Evolutionary conservation across 768 basidiomycete genomes (phyloP).

Genomic region (Cubamyces sp.): DNA sequence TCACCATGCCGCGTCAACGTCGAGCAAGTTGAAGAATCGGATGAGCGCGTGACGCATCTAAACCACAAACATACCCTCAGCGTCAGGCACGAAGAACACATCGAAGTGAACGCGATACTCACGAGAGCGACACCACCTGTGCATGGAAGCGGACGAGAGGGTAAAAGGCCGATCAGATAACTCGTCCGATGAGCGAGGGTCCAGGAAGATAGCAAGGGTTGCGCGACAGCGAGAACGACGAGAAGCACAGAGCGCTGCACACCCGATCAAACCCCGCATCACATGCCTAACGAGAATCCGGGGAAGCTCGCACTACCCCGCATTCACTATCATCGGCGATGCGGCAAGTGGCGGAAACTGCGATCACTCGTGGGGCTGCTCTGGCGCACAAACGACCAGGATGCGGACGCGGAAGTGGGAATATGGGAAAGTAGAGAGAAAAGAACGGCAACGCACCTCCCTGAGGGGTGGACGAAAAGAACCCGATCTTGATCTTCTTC

Average conservation of each 20-base stretch:
- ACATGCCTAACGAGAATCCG: conserved; percentile 10
- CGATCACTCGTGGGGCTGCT: background rate
- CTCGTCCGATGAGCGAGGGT: background rate
- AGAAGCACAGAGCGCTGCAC: conserved; percentile 1
- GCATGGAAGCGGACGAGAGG: conserved; percentile 8
- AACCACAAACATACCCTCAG: conserved; percentile 28
- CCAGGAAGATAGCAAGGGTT: conserved; percentile 25
- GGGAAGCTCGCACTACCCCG: conserved; percentile 20
- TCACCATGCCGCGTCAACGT: conserved; percentile 84
- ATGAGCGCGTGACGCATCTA: conserved; percentile 95
- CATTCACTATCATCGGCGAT: background rate
- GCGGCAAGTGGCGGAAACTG: background rate
- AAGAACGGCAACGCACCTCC: conserved; percentile 59
- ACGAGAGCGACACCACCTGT: conserved; percentile 92
- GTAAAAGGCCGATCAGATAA: conserved; percentile 21
- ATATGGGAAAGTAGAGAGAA: background rate
- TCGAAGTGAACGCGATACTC: conserved; percentile 39
- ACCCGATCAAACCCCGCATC: conserved; percentile 34
- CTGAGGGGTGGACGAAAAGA: conserved; percentile 96
- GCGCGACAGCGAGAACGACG: background rate
- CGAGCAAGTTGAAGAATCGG: conserved; percentile 77
- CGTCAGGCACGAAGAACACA: conserved; percentile 17
- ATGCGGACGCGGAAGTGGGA: background rate
- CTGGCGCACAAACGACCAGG: background rate
- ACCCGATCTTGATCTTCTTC: conserved; percentile 87